phyloP scores from a whole-genome alignment of 2,329 filamentous ascomycete species.

The Harringtonia lauricola region DNA sequence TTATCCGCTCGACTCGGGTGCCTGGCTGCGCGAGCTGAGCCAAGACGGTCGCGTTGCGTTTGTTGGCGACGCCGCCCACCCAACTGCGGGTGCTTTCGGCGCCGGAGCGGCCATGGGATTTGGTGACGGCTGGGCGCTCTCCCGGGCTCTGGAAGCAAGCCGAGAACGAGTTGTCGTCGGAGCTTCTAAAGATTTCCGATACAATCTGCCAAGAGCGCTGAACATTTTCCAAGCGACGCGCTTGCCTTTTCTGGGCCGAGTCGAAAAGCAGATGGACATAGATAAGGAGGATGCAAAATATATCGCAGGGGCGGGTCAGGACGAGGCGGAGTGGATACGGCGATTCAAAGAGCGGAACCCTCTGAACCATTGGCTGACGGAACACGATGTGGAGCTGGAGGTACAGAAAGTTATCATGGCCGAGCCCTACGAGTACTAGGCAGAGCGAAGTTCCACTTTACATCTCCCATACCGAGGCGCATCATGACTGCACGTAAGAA shows the following conservation, averaged over 20 bases:
- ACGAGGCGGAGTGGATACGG: conserved; percentile 2
- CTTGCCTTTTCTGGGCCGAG: too few relatives aligned
- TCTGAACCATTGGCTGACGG: conserved; percentile 1
- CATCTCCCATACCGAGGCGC: too few relatives aligned
- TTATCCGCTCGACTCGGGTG: conserved; percentile 6
- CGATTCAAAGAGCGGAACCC: conserved; percentile 1
- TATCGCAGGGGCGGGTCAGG: neutral
- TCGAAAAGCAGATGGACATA: too few relatives aligned
- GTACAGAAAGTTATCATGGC: conserved; percentile 1
- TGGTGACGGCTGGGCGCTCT: conserved; percentile 8
- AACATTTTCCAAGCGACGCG: too few relatives aligned
- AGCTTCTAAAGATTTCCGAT: too few relatives aligned
- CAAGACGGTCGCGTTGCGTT: conserved; percentile 2
- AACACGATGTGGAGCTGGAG: conserved; percentile 6
- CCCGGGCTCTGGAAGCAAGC: conserved; percentile 2
- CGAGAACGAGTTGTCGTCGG: neutral
- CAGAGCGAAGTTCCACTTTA: too few relatives aligned
- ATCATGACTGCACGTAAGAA: too few relatives aligned
- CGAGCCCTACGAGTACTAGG: too few relatives aligned
- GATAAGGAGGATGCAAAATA: neutral
- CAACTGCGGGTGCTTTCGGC: conserved; percentile 8
- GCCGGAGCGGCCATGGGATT: conserved; percentile 6
- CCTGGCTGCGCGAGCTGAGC: conserved; percentile 6
- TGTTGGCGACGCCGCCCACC: conserved; percentile 10
- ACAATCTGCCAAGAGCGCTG: too few relatives aligned